Percentiles rank a stretch among this genome's conserved stretches.
These are phyloP conservation scores for Heterobasidion irregulare DNA, from an alignment of 1,284 basidiomycete species.

Conservation along the genomic window DNA sequence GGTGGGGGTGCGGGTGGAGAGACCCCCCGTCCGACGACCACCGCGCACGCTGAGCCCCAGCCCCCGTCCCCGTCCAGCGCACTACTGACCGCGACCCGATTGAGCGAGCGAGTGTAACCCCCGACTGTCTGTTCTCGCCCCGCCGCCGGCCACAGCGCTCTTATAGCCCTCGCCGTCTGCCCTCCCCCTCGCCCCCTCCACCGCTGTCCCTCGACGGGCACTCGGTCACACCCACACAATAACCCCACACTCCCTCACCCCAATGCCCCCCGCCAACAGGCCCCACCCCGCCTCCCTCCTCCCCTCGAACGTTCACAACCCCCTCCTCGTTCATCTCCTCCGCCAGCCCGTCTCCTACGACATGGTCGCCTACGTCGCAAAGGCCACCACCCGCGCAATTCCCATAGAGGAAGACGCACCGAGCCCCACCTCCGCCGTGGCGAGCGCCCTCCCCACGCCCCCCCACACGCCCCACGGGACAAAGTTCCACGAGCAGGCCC, in stretches of 20 bases:
- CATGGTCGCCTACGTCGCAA: slow-evolving; percentile 75
- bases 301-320: slow-evolving; percentile 62
- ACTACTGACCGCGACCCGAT: no score
- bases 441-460: slow-evolving; percentile 34
- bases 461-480: slow-evolving; percentile 45
- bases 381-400: slow-evolving; percentile 59
- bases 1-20: no score
- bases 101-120: no score
- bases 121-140: neutral
- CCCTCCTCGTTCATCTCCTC: slow-evolving; percentile 72
- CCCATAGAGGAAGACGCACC: slow-evolving; percentile 36
- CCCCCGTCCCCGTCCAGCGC: no score
- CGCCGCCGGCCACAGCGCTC: neutral
- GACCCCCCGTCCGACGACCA: no score
- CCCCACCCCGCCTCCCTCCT: slow-evolving; percentile 67
- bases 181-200: slow-evolving; percentile 13
- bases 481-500: slow-evolving; percentile 25
- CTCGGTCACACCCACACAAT: slow-evolving; percentile 14
- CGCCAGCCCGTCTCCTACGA: slow-evolving; percentile 69
- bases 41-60: no score
- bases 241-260: slow-evolving; percentile 9
- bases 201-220: slow-evolving; percentile 23
- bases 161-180: neutral
- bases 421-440: slow-evolving; percentile 2
- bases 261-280: slow-evolving; percentile 19